Evolutionary conservation across 2,329 filamentous ascomycete genomes (phyloP), one percentile per base, ranked within the genome.

Genomic region (Scorias spongiosa): DNA sequence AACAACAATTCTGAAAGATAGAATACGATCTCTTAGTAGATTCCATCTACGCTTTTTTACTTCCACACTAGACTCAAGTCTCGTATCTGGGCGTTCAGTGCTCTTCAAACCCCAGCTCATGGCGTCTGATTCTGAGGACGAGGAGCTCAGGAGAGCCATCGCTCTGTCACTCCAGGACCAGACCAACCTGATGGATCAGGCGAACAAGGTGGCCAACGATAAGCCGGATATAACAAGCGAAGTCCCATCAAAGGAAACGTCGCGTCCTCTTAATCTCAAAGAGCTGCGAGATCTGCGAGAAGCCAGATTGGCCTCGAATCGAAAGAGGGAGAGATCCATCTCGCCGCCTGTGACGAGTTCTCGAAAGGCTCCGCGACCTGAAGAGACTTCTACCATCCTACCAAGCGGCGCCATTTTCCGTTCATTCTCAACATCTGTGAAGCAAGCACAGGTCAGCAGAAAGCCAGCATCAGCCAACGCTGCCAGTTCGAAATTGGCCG

Each of bases 221-320:
- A 9, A 8, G 12, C 8, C 8, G 34, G 18, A 40, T 7, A 20
- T 12, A 18, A 40, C 57, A 2, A 57, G 59, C 18, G 55, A 59
- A 5, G 59, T 11, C 40, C 39, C 11, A 36, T n/a, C 12, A 14
- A 32, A 12, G 28, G 10, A 28, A 20, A 37, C 17, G 8, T 26
- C 67, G 9, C 32, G 15, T 69, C 0, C 52, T 76, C 0, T 93
- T 1, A 75, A 94, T 64, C 75, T 88, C 30, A 85, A 80, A 61
- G 74, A 77, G 42, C 91, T 94, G 85, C 89, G 95, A 60, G 70
- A 79, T 54, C 86, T 93, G 58, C 78, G 89, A 36, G 71, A 93
- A 11, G 79, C 76, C 17, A 74, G 88, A 51, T 61, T 78, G 15
- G 70, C 65, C 34, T 70, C 68, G 30, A 41, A 15, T 8, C 18